Base-by-base conservation (phyloP, 768 basidiomycete species). In the Mycena albidolilacea region DNA sequence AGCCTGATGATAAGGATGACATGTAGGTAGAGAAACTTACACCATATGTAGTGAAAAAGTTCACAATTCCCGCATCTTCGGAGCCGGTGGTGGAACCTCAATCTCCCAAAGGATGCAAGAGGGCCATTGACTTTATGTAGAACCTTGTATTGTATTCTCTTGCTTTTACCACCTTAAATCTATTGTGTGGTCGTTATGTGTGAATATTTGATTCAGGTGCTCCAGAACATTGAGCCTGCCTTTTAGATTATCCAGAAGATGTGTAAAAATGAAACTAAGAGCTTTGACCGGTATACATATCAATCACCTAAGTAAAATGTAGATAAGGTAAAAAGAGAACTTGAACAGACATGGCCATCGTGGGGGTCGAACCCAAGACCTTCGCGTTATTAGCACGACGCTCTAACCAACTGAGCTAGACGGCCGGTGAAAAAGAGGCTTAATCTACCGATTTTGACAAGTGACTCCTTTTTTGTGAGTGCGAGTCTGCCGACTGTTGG, bases 381-480 rank as follows among this genome's bases (percentile, higher is more conserved):
- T 46, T 46, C 44, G 44, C 44, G 44, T 46, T 89, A 91, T 92
- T 93, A 93, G 92, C 90, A 92, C 92, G 90, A 93, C 92, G 92
- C 93, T 93, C 93, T 93, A 93, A 94, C 93, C 93, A 93, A 86
- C 93, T 94, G 93, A 94, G 93, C 63, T 64, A 64, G 63, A 64
- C 63, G 63, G 63, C 63, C 70, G 48, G 14, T 14, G 30, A 43
- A 3, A 43, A 43, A 14, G 12, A 43, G 8, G 6, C 2, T 43
- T 7, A 14, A 43, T 30, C 30, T 30, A 30, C 30, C 30, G 4
- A 30, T 3, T 30, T 3, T 30, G 30, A 30, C 30, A 30, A 30
- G 30, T 3, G 30, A 30, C 30, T 30, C 30, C 30, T 30, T 4
- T 30, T 30, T 30, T 30, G 30, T 30, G 30, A 30, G 30, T 30